A percentile compares a stretch with the other conserved stretches of the same genome.
Evolutionary conservation across 495 filamentous ascomycete genomes (phyloP).

Genomic region (Entonaema liquescens): DNA sequence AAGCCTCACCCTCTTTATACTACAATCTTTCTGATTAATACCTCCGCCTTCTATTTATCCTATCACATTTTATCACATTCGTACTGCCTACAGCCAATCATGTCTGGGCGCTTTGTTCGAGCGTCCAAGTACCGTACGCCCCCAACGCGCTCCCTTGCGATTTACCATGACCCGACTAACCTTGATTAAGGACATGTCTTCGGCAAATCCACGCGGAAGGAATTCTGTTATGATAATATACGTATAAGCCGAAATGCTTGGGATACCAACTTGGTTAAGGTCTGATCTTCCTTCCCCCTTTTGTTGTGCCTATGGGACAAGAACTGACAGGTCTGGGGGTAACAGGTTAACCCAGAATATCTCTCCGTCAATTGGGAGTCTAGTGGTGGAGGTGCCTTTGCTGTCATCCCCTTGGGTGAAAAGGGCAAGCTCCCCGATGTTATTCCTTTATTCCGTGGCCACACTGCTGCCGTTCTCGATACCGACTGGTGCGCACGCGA

Average conservation of each 20-base stretch:
- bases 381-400: slow-evolving; percentile 95
- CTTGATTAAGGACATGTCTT: slow-evolving; percentile 86
- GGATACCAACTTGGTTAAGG: slow-evolving; percentile 98
- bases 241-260: slow-evolving; percentile 95
- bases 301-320: slow-evolving; percentile 1
- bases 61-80: slow-evolving; percentile 8
- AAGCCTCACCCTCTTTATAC: slow-evolving; percentile 8
- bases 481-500: slow-evolving; percentile 85
- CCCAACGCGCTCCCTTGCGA: slow-evolving; percentile 36
- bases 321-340: slow-evolving; percentile 41
- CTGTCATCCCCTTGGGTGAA: slow-evolving; percentile 91
- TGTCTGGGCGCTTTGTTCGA: slow-evolving; percentile 98
- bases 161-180: slow-evolving; percentile 42
- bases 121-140: slow-evolving; percentile 97
- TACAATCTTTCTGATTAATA: neutral
- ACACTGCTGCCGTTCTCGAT: slow-evolving; percentile 94
- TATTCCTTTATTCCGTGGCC: slow-evolving; percentile 93
- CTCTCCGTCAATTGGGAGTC: slow-evolving; percentile 98
- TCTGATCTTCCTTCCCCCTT: slow-evolving; percentile 48
- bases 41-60: neutral
- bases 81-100: slow-evolving; percentile 50
- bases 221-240: slow-evolving; percentile 94
- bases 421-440: slow-evolving; percentile 89
- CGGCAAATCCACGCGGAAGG: slow-evolving; percentile 91
- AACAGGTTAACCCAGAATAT: slow-evolving; percentile 91